Base-by-base conservation (phyloP, 2,329 filamentous ascomycete genomes). In the Escovopsis sp. region DNA sequence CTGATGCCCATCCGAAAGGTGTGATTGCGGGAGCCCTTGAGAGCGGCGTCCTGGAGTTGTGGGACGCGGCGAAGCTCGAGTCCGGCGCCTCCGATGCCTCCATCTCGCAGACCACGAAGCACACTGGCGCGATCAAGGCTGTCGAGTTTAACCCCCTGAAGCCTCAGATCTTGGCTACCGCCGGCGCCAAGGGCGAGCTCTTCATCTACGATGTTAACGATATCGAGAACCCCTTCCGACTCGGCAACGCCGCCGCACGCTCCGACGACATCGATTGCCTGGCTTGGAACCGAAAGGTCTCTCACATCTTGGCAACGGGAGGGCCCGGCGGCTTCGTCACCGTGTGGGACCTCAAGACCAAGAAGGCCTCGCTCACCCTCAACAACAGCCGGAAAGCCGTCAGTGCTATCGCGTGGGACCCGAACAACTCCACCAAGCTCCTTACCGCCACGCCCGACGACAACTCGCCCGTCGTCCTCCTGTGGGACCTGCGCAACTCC, bases 271-370 rank as follows among this genome's bases (percentile, higher is more conserved):
- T 96, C 49, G 91, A 96, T 55, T 94, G 88, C 50, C 71, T 98
- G 46, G 89, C 94, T 52, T 98, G 93, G 93, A 98, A 98, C 65
- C 88, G 87, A 57, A 96, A 94, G 66, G 89, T 96, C 35, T 78
- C 89, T 12, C 89, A 98, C 58, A 98, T 98, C 58, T 67, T 98
- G 51, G 91, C 89, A 14, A 96, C 89, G 9, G 91, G 91, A 50
- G 89, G 88, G 57, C 83, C 79, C 47, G 88, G 87, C 39, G 91
- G 91, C 5, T 94, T 96, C 55, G 88, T 96, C 31, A 96, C 91
- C 2, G 89, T 98, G 14, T 98, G 91, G 91, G 91, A 98, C 64
- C 73, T 96, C 49, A 95, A 94, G 70, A 87, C 85, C 11, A 96
- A 94, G 74, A 95, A 94, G 66, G 87, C 94, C 52, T 95, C 88